Percentiles rank a stretch among this genome's conserved stretches.
phyloP scores from a whole-genome alignment of 495 filamentous ascomycete species.

The Sabuloglossum arenarium region DNA sequence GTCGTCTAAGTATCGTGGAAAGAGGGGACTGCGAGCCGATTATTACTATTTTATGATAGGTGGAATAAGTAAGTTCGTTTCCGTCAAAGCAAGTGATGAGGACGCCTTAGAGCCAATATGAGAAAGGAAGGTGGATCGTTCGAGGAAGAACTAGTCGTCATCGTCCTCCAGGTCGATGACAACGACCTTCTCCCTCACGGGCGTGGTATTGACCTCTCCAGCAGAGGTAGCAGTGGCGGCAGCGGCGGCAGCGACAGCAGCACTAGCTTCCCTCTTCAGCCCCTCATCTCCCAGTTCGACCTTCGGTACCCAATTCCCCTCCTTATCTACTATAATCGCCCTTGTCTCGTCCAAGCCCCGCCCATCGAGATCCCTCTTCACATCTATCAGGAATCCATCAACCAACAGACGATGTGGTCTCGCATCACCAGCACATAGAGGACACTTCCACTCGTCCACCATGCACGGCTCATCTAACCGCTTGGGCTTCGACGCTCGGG shows the following conservation, averaged over 20 bases:
- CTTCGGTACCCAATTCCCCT: constrained; percentile 19
- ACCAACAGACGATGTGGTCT: constrained; percentile 45
- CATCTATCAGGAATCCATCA: constrained; percentile 45
- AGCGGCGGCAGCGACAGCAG: background rate
- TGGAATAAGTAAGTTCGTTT: too few relatives aligned
- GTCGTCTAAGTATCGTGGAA: too few relatives aligned
- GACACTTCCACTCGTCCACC: constrained; percentile 66
- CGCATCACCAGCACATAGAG: constrained; percentile 54
- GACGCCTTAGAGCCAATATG: too few relatives aligned
- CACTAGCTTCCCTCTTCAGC: background rate
- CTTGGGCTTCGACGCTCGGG: constrained; percentile 25
- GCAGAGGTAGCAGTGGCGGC: background rate
- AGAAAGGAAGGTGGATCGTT: too few relatives aligned
- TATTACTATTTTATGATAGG: too few relatives aligned
- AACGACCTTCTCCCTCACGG: background rate
- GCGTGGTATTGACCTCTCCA: background rate
- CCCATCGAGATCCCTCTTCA: constrained; percentile 21
- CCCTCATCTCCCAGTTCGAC: constrained; percentile 6
- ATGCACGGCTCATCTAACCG: constrained; percentile 24
- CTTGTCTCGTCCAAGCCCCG: constrained; percentile 11
- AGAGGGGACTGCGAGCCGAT: too few relatives aligned
- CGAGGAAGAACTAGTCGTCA: background rate
- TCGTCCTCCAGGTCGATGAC: background rate
- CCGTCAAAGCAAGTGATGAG: too few relatives aligned
- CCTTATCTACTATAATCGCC: constrained; percentile 17